A percentile compares a stretch with the other conserved stretches of the same genome.
phyloP scores from a whole-genome alignment of 2,329 filamentous ascomycete genomes.

The Talaromyces sp. region DNA sequence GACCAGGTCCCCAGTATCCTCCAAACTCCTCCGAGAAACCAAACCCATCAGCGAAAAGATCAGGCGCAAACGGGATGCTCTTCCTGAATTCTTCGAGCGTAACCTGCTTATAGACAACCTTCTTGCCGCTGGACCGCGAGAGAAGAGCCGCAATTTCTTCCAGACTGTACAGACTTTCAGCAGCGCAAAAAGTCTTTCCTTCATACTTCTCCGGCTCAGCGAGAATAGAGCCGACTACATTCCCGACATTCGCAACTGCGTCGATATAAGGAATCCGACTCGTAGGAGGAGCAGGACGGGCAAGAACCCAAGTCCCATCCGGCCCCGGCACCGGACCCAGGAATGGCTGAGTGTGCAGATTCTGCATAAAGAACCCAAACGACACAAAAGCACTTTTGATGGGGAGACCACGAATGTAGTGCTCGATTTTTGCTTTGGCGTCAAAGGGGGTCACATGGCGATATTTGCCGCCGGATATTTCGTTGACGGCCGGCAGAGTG shows the following conservation, averaged over 20 bases:
- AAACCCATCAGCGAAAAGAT: neutral
- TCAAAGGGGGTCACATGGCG: neutral
- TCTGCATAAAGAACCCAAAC: neutral
- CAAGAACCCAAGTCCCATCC: neutral
- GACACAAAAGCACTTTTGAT: neutral
- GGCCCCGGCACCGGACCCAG: neutral
- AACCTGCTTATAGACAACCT: neutral
- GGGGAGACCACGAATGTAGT: neutral
- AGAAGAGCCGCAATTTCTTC: neutral
- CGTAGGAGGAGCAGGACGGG: neutral
- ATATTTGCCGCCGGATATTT: neutral
- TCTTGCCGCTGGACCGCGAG: neutral
- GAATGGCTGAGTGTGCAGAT: neutral
- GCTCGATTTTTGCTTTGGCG: neutral
- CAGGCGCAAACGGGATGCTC: neutral
- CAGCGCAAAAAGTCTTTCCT: neutral
- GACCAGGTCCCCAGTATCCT: neutral
- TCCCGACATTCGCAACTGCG: neutral
- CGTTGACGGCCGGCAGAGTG: neutral
- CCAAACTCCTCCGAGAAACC: neutral
- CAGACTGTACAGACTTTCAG: neutral
- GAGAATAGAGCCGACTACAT: neutral
- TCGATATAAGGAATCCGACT: neutral
- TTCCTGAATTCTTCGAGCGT: neutral
- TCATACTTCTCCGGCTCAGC: neutral